Evolutionary conservation across 2,329 filamentous ascomycete species (phyloP), one percentile per base, ranked within the genome.

Genomic region (Colletotrichum eleusines): DNA sequence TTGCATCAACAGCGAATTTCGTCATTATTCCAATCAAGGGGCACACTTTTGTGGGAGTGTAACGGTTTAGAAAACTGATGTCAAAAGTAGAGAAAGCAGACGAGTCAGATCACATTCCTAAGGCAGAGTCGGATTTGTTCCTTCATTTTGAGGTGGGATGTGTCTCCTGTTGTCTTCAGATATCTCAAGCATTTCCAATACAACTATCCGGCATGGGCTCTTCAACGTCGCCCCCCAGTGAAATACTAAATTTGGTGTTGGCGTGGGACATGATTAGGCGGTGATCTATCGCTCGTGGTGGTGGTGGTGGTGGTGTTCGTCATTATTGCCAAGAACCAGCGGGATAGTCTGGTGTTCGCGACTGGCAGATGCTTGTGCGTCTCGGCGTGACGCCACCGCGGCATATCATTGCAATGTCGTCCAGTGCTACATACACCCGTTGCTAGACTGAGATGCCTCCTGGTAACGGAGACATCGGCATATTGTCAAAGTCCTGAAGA

Each of bases 361-460:
- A n/a, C 31, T 61, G 58, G 35, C 31, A 50, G 31, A 18, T 61
- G 58, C 33, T 14, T n/a, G 42, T 44, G 40, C 31, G 28, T 59
- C 38, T 40, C 38, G 4, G 7, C 42, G n/a, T n/a, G n/a, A n/a
- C n/a, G n/a, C n/a, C n/a, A n/a, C n/a, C n/a, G n/a, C n/a, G n/a
- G n/a, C n/a, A n/a, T n/a, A n/a, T n/a, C n/a, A n/a, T n/a, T n/a
- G n/a, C n/a, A n/a, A n/a, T n/a, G n/a, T n/a, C n/a, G n/a, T n/a
- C n/a, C n/a, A n/a, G n/a, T n/a, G n/a, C n/a, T n/a, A n/a, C n/a
- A n/a, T n/a, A n/a, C n/a, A n/a, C n/a, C 20, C 33, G 7, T 6
- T 14, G 33, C 20, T n/a, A 26, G 23, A 18, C 33, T 20, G 33
- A 38, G 12, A 55, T 31, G 8, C 7, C 23, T 16, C 18, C 18